A percentile compares a stretch with the other conserved stretches of the same genome.
Conservation (phyloP, 192 early-diverging fungal species). For the Umbelopsis sp. region DNA sequence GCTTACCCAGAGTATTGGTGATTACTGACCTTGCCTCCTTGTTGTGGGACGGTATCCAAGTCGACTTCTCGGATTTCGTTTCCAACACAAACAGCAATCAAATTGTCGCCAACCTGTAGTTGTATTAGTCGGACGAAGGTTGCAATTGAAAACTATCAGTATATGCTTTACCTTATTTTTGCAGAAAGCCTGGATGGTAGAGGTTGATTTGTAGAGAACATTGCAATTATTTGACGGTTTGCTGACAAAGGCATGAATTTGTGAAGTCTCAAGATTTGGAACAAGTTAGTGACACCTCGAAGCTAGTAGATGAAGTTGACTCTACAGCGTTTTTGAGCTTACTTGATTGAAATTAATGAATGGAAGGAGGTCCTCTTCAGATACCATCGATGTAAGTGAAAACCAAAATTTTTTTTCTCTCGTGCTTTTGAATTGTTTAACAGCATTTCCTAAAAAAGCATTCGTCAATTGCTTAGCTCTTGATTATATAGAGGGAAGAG, state of each 20-base stretch:
- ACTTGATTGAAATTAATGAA: slow-evolving; percentile 31
- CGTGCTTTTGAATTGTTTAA: slow-evolving; percentile 34
- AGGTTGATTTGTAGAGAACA: slow-evolving; percentile 45
- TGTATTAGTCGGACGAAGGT: background rate
- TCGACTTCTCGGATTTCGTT: slow-evolving; percentile 74
- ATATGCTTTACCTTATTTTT: slow-evolving; percentile 52
- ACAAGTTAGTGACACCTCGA: background rate
- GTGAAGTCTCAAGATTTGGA: background rate
- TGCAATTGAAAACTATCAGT: background rate
- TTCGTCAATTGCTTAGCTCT: background rate
- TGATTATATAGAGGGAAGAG: background rate
- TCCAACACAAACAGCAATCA: slow-evolving; percentile 67
- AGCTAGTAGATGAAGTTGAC: background rate
- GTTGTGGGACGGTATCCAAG: slow-evolving; percentile 47
- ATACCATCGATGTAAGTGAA: slow-evolving; percentile 26
- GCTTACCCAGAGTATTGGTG: background rate
- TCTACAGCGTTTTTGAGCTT: background rate
- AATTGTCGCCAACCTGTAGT: slow-evolving; percentile 54
- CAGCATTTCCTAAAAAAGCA: slow-evolving; percentile 23
- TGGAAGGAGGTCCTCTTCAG: slow-evolving; percentile 30
- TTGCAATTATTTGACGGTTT: slow-evolving; percentile 25
- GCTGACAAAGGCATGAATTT: background rate
- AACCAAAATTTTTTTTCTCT: slow-evolving; percentile 42
- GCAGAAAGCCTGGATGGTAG: slow-evolving; percentile 50
- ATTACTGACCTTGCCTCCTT: slow-evolving; percentile 42